These are phyloP conservation scores for Dendrobium nobile DNA, from an alignment of 106 monocot species.

Conservation along the genomic window DNA sequence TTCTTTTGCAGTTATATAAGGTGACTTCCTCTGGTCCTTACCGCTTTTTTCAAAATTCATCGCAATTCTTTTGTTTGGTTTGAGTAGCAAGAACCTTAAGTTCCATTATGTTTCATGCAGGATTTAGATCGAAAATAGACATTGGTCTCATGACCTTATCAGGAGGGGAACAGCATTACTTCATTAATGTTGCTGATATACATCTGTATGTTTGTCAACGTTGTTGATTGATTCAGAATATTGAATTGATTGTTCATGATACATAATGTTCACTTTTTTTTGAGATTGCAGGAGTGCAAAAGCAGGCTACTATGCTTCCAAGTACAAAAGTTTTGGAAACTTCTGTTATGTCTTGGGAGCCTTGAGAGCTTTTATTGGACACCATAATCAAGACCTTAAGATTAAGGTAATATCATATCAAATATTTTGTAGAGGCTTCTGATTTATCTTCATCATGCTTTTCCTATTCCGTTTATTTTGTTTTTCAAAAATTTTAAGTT, in stretches of 20 bases:
- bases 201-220: conserved; percentile 63
- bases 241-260: neutral
- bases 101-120: conserved; percentile 27
- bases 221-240: neutral
- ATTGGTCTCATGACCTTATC: conserved; percentile 51
- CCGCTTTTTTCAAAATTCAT: neutral
- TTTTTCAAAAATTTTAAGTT: neutral
- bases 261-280: conserved; percentile 3
- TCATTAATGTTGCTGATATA: conserved; percentile 91
- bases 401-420: conserved; percentile 68
- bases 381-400: conserved; percentile 61
- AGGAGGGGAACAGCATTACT: conserved; percentile 55
- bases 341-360: conserved; percentile 91
- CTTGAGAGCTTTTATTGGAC: conserved; percentile 81
- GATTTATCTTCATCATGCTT: neutral
- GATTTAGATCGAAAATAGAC: conserved; percentile 72
- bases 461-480: conserved; percentile 6
- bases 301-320: conserved; percentile 82
- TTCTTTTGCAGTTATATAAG: neutral
- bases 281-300: conserved; percentile 77
- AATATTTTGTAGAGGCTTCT: neutral
- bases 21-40: neutral
- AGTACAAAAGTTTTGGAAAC: conserved; percentile 91
- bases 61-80: neutral
- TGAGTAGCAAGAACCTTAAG: neutral